Conservation (phyloP, 2,329 filamentous ascomycete genomes). For the Botrytis cinerea region DNA sequence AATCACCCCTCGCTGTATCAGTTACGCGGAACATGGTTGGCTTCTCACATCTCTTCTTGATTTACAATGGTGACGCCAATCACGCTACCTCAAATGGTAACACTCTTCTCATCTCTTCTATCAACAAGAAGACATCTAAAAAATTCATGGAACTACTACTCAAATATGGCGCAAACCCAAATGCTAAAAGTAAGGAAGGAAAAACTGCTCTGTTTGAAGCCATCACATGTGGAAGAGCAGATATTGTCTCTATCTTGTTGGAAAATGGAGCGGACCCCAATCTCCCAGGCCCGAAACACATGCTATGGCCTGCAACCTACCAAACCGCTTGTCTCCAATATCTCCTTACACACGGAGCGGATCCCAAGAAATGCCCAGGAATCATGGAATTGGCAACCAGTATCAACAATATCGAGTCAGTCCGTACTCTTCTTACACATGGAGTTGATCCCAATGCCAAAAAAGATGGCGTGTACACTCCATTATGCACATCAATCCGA, state of each 20-base stretch:
- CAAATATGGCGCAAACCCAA: conserved; percentile 58
- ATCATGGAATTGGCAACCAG: conserved; percentile 65
- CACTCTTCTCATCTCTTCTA: conserved; percentile 60
- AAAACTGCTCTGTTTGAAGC: conserved; percentile 65
- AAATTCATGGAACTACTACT: conserved; percentile 61
- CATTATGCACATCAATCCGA: conserved; percentile 67
- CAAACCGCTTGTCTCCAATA: conserved; percentile 59
- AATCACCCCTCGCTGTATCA: conserved; percentile 57
- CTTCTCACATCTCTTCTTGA: conserved; percentile 60
- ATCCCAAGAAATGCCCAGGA: conserved; percentile 60
- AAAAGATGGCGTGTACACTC: conserved; percentile 68
- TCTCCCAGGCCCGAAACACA: conserved; percentile 67
- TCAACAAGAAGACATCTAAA: conserved; percentile 58
- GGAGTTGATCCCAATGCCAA: conserved; percentile 62
- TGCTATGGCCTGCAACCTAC: conserved; percentile 66
- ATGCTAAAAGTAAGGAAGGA: conserved; percentile 61
- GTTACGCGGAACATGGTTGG: conserved; percentile 55
- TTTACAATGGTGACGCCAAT: conserved; percentile 61
- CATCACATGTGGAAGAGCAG: conserved; percentile 56
- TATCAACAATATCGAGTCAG: conserved; percentile 63
- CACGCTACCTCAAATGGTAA: conserved; percentile 56
- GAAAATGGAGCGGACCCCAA: conserved; percentile 67
- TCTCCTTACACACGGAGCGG: conserved; percentile 60
- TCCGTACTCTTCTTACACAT: conserved; percentile 57
- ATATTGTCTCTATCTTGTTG: conserved; percentile 55